These are phyloP conservation scores for Handroanthus guayacan DNA, from an alignment of 257 asterid species.

Conservation along the genomic window DNA sequence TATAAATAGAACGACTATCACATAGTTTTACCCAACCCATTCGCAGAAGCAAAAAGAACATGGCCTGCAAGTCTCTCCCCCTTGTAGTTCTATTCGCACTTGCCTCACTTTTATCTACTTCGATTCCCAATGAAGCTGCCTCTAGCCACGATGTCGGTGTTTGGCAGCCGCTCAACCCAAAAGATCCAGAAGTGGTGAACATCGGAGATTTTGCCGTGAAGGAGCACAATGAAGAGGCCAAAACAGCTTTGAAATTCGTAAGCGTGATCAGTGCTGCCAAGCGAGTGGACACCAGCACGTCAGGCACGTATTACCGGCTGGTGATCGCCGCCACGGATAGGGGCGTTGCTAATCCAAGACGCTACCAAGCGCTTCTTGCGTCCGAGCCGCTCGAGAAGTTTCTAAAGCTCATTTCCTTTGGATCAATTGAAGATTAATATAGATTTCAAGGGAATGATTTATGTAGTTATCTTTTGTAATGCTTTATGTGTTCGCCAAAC, in stretches of 20 bases:
- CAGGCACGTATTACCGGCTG: slow-evolving; percentile 39
- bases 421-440: slow-evolving; percentile 15
- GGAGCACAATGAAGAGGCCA: slow-evolving; percentile 40
- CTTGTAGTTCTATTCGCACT: slow-evolving; percentile 11
- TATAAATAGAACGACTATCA: not conserved
- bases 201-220: slow-evolving; percentile 46
- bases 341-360: not conserved
- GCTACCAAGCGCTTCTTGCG: not conserved
- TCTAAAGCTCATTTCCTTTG: slow-evolving; percentile 48
- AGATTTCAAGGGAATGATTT: not conserved
- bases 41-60: not conserved
- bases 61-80: not conserved
- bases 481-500: no score
- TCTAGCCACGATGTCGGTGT: not conserved
- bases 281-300: slow-evolving; percentile 42
- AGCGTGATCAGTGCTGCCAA: slow-evolving; percentile 39
- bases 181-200: slow-evolving; percentile 31
- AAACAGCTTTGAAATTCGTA: slow-evolving; percentile 27
- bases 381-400: not conserved
- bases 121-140: not conserved
- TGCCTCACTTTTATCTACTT: not conserved
- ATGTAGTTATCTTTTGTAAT: no score
- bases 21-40: not conserved
- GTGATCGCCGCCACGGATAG: slow-evolving; percentile 42
- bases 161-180: slow-evolving; percentile 40